These are phyloP conservation scores for Apiospora malaysiana DNA, from an alignment of 2,329 filamentous ascomycete genomes.

Conservation along the genomic window DNA sequence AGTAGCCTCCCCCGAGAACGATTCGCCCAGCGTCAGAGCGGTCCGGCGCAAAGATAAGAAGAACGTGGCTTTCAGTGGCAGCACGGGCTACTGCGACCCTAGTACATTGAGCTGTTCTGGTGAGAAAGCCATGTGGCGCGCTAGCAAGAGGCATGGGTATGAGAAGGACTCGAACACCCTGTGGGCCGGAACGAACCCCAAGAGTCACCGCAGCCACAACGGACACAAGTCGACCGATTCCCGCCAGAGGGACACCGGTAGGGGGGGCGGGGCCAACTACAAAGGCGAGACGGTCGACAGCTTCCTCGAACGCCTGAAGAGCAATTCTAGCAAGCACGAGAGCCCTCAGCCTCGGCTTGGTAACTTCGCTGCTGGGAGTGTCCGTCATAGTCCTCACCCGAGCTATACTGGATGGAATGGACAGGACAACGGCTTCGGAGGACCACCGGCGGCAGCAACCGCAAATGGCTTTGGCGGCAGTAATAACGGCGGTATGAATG, in stretches of 20 bases:
- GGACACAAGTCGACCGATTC: slow-evolving; percentile 14
- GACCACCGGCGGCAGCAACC: neutral
- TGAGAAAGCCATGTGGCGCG: neutral
- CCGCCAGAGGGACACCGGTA: slow-evolving; percentile 3
- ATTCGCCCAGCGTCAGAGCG: slow-evolving; percentile 12
- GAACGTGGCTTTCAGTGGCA: neutral
- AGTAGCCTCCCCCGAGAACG: slow-evolving; percentile 16
- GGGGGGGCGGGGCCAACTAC: neutral
- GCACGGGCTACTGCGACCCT: neutral
- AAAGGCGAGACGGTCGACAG: slow-evolving; percentile 12
- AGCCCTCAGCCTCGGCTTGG: neutral
- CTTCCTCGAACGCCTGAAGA: neutral
- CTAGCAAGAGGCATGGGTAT: neutral
- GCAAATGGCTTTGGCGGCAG: neutral
- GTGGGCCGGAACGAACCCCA: neutral
- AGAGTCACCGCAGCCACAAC: neutral
- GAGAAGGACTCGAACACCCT: neutral
- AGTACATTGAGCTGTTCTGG: neutral
- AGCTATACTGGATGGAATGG: slow-evolving; percentile 4
- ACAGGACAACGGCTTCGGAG: slow-evolving; percentile 4
- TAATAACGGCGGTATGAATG: neutral
- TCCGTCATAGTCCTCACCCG: neutral
- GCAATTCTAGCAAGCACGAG: neutral
- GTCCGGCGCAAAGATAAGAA: slow-evolving; percentile 4
- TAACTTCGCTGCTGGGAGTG: neutral